A percentile compares a stretch with the other conserved stretches of the same genome.
phyloP scores from a whole-genome alignment of 2,329 filamentous ascomycete species.

The Ophiostoma piceae region DNA sequence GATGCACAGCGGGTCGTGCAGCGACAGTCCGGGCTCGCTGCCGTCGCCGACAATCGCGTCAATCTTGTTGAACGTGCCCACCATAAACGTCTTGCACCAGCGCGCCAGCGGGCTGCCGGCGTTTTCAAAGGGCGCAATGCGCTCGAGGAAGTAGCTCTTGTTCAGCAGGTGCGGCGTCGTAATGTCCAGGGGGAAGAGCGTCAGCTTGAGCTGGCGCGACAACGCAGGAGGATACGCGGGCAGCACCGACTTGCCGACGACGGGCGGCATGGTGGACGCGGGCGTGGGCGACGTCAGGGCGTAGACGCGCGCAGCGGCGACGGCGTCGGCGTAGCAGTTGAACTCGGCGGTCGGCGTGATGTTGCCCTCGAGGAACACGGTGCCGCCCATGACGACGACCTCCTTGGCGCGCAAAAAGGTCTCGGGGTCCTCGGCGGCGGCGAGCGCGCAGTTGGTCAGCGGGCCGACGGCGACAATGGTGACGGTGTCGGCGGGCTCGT shows the following conservation, averaged over 20 bases:
- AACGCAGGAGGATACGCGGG: slow-evolving; percentile 60
- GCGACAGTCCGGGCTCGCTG: slow-evolving; percentile 54
- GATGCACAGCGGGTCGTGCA: slow-evolving; percentile 74
- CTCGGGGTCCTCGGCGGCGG: slow-evolving; percentile 81
- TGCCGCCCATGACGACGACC: slow-evolving; percentile 91
- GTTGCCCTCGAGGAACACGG: slow-evolving; percentile 74
- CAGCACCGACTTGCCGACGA: slow-evolving; percentile 49
- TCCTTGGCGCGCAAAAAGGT: slow-evolving; percentile 86
- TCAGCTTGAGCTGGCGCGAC: slow-evolving; percentile 59
- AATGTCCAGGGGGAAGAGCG: slow-evolving; percentile 71
- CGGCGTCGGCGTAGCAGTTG: slow-evolving; percentile 85
- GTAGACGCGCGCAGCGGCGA: slow-evolving; percentile 70
- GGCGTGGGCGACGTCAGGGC: slow-evolving; percentile 71
- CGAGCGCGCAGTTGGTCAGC: slow-evolving; percentile 86
- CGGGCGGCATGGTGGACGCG: slow-evolving; percentile 71
- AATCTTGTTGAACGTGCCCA: slow-evolving; percentile 65
- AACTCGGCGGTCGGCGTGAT: slow-evolving; percentile 84
- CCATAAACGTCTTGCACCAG: slow-evolving; percentile 68
- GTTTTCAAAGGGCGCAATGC: slow-evolving; percentile 51
- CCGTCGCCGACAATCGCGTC: slow-evolving; percentile 55
- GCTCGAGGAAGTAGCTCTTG: slow-evolving; percentile 52
- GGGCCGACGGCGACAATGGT: slow-evolving; percentile 89
- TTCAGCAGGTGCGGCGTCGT: slow-evolving; percentile 65
- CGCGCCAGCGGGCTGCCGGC: slow-evolving; percentile 65
- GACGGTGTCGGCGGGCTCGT: slow-evolving; percentile 77